Evolutionary conservation across 2,329 filamentous ascomycete species (phyloP), one percentile per base, ranked within the genome.

Genomic region (Colletotrichum sp.): DNA sequence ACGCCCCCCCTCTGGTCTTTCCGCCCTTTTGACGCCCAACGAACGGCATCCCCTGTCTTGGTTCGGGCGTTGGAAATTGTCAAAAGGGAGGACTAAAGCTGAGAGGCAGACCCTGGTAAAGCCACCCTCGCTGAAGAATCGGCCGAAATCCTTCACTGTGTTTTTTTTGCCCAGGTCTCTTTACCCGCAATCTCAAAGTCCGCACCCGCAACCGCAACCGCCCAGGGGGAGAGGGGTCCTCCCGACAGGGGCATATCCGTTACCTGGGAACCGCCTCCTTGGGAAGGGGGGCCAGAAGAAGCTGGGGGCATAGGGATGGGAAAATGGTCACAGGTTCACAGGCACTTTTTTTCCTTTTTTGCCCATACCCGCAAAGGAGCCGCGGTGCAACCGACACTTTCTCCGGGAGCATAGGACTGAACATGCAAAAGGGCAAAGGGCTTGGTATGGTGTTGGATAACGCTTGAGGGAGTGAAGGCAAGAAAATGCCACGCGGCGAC

Each of bases 331-430:
- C 38, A 48, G 13, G 55, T 58, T 58, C 21, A 58, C 4, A 58
- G 21, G 21, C 30, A 12, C 36, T 10, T 24, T 63, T 24, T 28
- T 15, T 34, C 7, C 9, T 4, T 32, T 43, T 43, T 43, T 43
- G 38, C 38, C 30, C 26, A 67, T 12, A 38, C 43, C 65, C 71
- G 65, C 71, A 74, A 67, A 71, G 71, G 65, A 74, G 71, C 71
- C 74, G 71, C 66, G 57, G 57, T 75, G 61, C 26, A 58, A 32
- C 73, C 73, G 73, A 75, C 21, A 55, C 73, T 72, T 75, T 68
- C 57, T 72, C 73, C 65, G 60, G 24, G 6, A 68, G 60, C 61
- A 72, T 24, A 28, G 48, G 52, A 43, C 38, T n/a, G 21, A 8
- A 38, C 32, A 15, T 18, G 36, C 63, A 9, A 75, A 30, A 63